These are phyloP conservation scores for Pseudozyma sp. DNA, from an alignment of 1,284 basidiomycete species.

Conservation along the genomic window DNA sequence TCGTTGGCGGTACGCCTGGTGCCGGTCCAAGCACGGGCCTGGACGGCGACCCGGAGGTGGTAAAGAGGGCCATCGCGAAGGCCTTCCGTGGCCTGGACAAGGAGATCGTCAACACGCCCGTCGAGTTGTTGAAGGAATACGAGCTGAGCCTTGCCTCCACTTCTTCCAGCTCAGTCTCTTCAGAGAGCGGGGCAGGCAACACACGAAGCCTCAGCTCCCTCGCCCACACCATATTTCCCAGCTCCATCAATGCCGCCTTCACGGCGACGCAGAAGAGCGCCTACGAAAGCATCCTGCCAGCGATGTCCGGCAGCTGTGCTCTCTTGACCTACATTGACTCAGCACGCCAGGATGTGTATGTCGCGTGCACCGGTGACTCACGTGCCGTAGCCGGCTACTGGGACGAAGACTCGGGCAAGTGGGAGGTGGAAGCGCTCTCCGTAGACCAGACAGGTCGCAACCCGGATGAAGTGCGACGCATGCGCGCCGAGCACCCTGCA, in stretches of 20 bases:
- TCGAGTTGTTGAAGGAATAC: slow-evolving; percentile 76
- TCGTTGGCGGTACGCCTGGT: slow-evolving; percentile 56
- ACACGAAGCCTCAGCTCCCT: slow-evolving; percentile 60
- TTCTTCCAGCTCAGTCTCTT: slow-evolving; percentile 63
- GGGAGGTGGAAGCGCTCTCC: slow-evolving; percentile 90
- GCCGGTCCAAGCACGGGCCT: slow-evolving; percentile 55
- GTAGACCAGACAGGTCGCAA: slow-evolving; percentile 97
- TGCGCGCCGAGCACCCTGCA: slow-evolving; percentile 82
- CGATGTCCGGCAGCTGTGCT: slow-evolving; percentile 64
- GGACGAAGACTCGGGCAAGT: slow-evolving; percentile 72
- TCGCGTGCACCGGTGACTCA: slow-evolving; percentile 90
- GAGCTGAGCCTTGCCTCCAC: slow-evolving; percentile 69
- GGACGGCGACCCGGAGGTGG: slow-evolving; percentile 75
- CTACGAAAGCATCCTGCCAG: slow-evolving; percentile 65
- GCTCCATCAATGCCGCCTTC: slow-evolving; percentile 47
- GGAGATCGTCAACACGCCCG: slow-evolving; percentile 80
- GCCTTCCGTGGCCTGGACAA: slow-evolving; percentile 83
- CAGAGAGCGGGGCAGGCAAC: slow-evolving; percentile 36
- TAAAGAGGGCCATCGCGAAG: slow-evolving; percentile 79
- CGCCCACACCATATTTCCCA: slow-evolving; percentile 65
- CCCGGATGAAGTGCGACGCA: slow-evolving; percentile 79
- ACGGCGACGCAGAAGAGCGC: slow-evolving; percentile 63
- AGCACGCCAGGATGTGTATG: slow-evolving; percentile 66
- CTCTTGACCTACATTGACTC: slow-evolving; percentile 66
- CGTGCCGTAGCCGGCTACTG: slow-evolving; percentile 95